A percentile compares a stretch with the other conserved stretches of the same genome.
Evolutionary conservation across 495 filamentous ascomycete genomes (phyloP).

Genomic region (Cudoniella acicularis): DNA sequence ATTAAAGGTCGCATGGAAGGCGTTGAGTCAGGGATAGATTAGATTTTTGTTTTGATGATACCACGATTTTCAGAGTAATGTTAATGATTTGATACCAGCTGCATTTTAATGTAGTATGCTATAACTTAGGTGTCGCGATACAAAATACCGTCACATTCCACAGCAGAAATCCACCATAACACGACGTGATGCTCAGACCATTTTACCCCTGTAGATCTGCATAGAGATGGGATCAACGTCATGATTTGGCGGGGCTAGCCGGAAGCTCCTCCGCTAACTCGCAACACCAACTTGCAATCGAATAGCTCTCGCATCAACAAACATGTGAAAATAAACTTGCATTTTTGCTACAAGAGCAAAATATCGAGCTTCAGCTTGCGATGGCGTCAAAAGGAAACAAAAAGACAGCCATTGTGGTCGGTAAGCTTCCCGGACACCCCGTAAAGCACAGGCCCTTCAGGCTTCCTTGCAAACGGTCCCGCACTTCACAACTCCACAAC

Average conservation of each 20-base stretch:
- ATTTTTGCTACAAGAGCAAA: not conserved
- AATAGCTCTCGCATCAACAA: not conserved
- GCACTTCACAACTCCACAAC: too few relatives aligned
- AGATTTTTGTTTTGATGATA: not conserved
- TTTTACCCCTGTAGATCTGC: not conserved
- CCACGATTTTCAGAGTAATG: too few relatives aligned
- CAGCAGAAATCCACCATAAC: too few relatives aligned
- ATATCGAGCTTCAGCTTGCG: conserved; percentile 1
- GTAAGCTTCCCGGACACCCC: conserved; percentile 27
- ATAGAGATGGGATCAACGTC: too few relatives aligned
- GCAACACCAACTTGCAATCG: not conserved
- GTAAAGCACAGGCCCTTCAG: too few relatives aligned
- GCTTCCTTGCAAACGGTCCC: too few relatives aligned
- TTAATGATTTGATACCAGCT: not conserved
- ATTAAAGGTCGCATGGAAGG: conserved; percentile 50
- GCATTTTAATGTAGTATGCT: too few relatives aligned
- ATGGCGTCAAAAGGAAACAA: conserved; percentile 23
- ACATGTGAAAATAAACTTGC: conserved; percentile 15
- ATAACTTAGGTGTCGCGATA: too few relatives aligned
- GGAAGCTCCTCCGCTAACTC: conserved; percentile 2
- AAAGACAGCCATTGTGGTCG: conserved; percentile 45
- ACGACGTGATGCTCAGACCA: too few relatives aligned
- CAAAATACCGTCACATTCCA: too few relatives aligned
- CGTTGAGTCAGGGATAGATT: conserved; percentile 29
- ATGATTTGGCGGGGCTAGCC: conserved; percentile 4